Conservation (phyloP, 345 rosid species). For the Orychophragmus violaceus region DNA sequence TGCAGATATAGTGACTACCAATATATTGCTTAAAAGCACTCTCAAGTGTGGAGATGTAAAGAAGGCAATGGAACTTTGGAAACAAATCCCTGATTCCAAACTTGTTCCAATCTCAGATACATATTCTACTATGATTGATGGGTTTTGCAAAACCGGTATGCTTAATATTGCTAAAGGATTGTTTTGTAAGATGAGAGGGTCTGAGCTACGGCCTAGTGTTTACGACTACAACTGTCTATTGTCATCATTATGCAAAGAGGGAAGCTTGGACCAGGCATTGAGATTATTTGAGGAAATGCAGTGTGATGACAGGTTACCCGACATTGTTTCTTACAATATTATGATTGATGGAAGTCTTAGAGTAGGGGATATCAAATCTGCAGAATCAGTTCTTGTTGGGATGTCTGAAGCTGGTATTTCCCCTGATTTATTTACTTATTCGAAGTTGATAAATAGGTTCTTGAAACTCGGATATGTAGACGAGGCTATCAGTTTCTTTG, state of each 20-base stretch:
- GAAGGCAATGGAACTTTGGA: slow-evolving; percentile 60
- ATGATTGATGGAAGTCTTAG: slow-evolving; percentile 55
- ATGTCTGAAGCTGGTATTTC: slow-evolving; percentile 46
- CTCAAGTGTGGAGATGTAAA: slow-evolving; percentile 39
- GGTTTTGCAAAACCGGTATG: slow-evolving; percentile 46
- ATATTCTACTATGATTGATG: slow-evolving; percentile 44
- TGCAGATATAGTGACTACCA: slow-evolving; percentile 41
- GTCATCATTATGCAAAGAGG: slow-evolving; percentile 53
- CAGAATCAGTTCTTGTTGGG: slow-evolving; percentile 39
- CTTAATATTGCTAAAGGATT: slow-evolving; percentile 57
- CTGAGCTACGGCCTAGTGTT: slow-evolving; percentile 32
- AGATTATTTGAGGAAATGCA: slow-evolving; percentile 49
- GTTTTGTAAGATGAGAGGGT: slow-evolving; percentile 40
- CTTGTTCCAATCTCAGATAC: slow-evolving; percentile 42
- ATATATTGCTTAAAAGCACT: slow-evolving; percentile 42
- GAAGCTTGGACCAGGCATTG: slow-evolving; percentile 56
- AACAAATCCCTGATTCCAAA: slow-evolving; percentile 36
- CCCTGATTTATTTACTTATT: slow-evolving; percentile 50
- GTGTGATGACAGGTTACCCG: slow-evolving; percentile 28
- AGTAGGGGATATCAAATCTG: slow-evolving; percentile 44
- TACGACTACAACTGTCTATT: slow-evolving; percentile 46
- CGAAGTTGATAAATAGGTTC: slow-evolving; percentile 48
- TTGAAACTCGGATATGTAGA: slow-evolving; percentile 46
- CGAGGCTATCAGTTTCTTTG: slow-evolving; percentile 44
- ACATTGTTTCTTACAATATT: slow-evolving; percentile 42